Conservation (phyloP, 352 stramenopile species). For the Thalassiosira livingstoniorum region DNA sequence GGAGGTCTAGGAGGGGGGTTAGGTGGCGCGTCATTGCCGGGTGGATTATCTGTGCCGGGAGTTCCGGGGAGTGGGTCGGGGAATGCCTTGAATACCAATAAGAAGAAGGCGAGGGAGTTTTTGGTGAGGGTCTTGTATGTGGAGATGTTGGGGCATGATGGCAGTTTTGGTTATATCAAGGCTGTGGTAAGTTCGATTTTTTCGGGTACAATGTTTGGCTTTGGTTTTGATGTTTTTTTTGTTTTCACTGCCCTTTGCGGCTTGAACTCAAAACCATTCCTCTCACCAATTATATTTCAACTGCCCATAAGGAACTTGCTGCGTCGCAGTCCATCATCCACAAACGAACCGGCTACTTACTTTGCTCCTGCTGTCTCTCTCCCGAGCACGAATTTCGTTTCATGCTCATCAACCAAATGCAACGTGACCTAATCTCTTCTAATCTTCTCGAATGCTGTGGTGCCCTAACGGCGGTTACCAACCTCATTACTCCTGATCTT, state of each 20-base stretch:
- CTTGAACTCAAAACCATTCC: no score
- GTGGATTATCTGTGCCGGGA: no score
- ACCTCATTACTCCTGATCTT: constrained; percentile 98
- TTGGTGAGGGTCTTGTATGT: constrained; percentile 99
- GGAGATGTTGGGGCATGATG: constrained; percentile 99
- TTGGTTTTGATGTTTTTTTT: constrained; percentile 15
- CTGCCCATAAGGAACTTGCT: constrained; percentile 90
- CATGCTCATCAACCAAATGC: constrained; percentile 99
- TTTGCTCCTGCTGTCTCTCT: constrained; percentile 93
- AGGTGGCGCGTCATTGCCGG: constrained; percentile 6
- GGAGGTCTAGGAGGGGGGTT: constrained; percentile 27
- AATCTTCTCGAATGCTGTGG: constrained; percentile 93
- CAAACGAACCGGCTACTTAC: constrained; percentile 98
- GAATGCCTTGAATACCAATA: constrained; percentile 79
- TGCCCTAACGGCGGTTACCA: constrained; percentile 94
- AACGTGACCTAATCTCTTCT: constrained; percentile 89
- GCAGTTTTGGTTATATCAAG: constrained; percentile 98
- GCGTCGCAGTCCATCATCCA: constrained; percentile 97
- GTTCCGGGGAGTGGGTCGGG: constrained; percentile 22
- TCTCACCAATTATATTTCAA: neutral
- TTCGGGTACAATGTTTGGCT: neutral
- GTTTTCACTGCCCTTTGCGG: constrained; percentile 16
- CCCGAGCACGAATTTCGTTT: constrained; percentile 99
- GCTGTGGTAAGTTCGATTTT: constrained; percentile 69
- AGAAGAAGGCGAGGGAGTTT: constrained; percentile 98